Evolutionary conservation across 2,329 filamentous ascomycete genomes (phyloP).

Genomic region (Rachicladosporium sp.): DNA sequence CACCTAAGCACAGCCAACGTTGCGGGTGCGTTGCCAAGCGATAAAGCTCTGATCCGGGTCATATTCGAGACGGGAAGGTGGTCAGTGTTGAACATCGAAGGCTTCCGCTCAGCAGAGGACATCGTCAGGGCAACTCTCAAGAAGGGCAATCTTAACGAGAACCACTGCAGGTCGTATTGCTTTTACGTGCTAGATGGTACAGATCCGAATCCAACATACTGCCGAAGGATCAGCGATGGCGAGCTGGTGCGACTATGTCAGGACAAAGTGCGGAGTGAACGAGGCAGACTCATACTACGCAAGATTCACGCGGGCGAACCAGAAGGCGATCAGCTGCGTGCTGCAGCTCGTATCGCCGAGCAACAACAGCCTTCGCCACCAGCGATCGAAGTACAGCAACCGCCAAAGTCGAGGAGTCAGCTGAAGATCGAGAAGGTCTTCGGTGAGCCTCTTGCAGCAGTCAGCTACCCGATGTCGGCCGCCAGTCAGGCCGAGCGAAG

Average conservation of each 20-base stretch:
- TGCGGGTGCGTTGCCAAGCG: conserved; percentile 61
- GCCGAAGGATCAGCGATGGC: conserved; percentile 69
- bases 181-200: conserved; percentile 86
- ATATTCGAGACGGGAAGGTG: conserved; percentile 86
- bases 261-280: conserved; percentile 70
- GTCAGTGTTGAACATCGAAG: conserved; percentile 85
- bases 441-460: conserved; percentile 74
- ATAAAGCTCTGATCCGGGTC: conserved; percentile 81
- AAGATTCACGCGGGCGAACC: conserved; percentile 90
- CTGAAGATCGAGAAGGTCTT: conserved; percentile 80
- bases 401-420: conserved; percentile 62
- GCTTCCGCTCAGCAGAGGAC: conserved; percentile 83
- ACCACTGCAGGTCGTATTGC: conserved; percentile 89
- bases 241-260: conserved; percentile 88
- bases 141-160: conserved; percentile 78
- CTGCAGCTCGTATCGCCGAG: conserved; percentile 76
- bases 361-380: conserved; percentile 51
- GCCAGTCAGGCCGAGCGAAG: conserved; percentile 55
- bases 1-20: conserved; percentile 57
- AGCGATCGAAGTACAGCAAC: conserved; percentile 48
- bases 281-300: conserved; percentile 78
- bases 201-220: conserved; percentile 69
- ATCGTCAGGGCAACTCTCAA: conserved; percentile 80
- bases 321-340: conserved; percentile 70
- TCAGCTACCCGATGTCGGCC: conserved; percentile 79